A percentile compares a stretch with the other conserved stretches of the same genome.
Conservation (phyloP, 176 grass and related monocot genomes). For the Thalia dealbata region DNA sequence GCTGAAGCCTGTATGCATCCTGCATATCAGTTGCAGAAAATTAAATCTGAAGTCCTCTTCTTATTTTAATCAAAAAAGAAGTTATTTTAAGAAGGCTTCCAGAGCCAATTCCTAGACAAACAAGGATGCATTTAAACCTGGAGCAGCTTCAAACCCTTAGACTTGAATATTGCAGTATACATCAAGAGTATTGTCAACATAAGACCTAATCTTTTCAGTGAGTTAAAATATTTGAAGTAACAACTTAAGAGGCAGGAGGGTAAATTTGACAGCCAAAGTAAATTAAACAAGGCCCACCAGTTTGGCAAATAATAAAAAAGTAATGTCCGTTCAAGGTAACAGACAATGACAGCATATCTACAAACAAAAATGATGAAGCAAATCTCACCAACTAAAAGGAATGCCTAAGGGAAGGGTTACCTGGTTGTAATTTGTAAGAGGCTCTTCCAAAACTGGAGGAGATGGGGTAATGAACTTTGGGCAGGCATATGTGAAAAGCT, state of each 20-base stretch:
- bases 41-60: neutral
- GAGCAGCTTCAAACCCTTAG: too few relatives aligned
- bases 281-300: neutral
- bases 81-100: neutral
- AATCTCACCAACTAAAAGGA: neutral
- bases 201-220: too few relatives aligned
- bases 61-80: neutral
- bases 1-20: constrained; percentile 94
- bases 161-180: too few relatives aligned
- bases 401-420: constrained; percentile 21
- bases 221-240: too few relatives aligned
- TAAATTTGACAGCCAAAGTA: neutral
- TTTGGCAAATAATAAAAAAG: neutral
- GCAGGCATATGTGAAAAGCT: constrained; percentile 88
- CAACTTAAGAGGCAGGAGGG: too few relatives aligned
- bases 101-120: neutral
- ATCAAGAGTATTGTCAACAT: too few relatives aligned
- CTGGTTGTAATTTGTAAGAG: constrained; percentile 90
- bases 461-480: constrained; percentile 97
- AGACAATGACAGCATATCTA: too few relatives aligned
- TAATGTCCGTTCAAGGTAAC: neutral
- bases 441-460: constrained; percentile 55
- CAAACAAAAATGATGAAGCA: neutral
- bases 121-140: neutral
- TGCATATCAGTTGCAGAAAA: constrained; percentile 16